Base-by-base conservation (phyloP, 192 early-diverging fungal species). In the Nowakowskiella sp. region DNA sequence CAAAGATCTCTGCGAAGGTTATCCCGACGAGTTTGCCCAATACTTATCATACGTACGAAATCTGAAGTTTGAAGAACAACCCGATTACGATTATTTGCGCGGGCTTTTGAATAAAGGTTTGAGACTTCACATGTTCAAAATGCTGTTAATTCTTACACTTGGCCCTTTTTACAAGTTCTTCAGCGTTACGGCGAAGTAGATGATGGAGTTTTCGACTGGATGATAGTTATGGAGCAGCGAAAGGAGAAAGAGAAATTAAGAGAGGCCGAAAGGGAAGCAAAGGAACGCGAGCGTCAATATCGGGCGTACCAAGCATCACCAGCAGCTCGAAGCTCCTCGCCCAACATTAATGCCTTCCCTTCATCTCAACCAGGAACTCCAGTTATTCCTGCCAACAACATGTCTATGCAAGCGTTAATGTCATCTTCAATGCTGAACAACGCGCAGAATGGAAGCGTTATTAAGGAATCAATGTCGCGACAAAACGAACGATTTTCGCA, bases 171-270 rank as follows among this genome's bases (percentile, higher is more conserved):
- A 13, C n/a, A 39, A 13, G 13, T 39, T 39, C n/a, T 39, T 39
- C 13, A 13, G 13, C 36, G 13, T 13, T n/a, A 39, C 25, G 84
- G 83, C 43, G 84, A 90, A 53, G 61, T 60, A 26, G 92, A 98
- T 60, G 94, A 98, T 66, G 84, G 86, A 10, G 74, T 96, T 27
- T 98, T 90, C 56, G 94, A 98, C 70, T 98, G 94, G 94, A 89
- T 90, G 77, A 26, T 69, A 25, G 65, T 69, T 22, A 66, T 82
- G 49, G 80, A 82, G 47, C 68, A 77, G 48, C 59, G 74, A 22
- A 60, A 60, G 47, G 69, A 77, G 53, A 51, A 57, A 31, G 70
- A 74, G 44, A 32, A 53, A n/a, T 24, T 44, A 24, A 39, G 66
- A n/a, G 73, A 77, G 43, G 30, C 24, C 4, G 73, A 75, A 30